These are phyloP conservation scores for Houttuynia cordata DNA, from an alignment of 164 flowering plant species.

Conservation along the genomic window DNA sequence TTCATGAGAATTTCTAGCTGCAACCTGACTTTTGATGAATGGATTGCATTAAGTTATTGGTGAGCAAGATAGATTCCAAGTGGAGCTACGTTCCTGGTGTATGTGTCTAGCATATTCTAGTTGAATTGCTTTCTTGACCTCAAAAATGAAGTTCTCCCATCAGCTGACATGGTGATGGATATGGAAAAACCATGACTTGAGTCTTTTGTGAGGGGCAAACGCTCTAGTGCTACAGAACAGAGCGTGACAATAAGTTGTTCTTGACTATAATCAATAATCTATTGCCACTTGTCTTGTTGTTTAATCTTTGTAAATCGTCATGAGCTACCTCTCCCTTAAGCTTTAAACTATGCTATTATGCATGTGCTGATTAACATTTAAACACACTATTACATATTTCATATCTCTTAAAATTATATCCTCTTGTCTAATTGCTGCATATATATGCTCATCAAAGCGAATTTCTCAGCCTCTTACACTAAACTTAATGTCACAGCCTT, in stretches of 20 bases:
- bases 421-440: not conserved
- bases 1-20: too few relatives aligned
- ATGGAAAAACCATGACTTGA: not conserved
- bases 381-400: too few relatives aligned
- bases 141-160: not conserved
- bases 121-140: too few relatives aligned
- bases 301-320: not conserved
- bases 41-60: too few relatives aligned
- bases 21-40: too few relatives aligned
- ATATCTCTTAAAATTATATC: not conserved
- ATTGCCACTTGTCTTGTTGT: not conserved
- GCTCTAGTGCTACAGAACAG: not conserved
- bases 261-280: not conserved
- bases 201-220: not conserved
- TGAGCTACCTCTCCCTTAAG: not conserved
- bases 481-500: slow-evolving; percentile 38
- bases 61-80: too few relatives aligned
- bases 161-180: not conserved
- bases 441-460: too few relatives aligned
- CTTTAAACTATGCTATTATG: not conserved
- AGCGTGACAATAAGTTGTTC: not conserved
- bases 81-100: too few relatives aligned
- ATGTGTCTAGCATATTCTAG: too few relatives aligned
- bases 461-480: not conserved
- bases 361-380: too few relatives aligned